Evolutionary conservation across 225 moss, liverwort and hornwort genomes (phyloP).

Genomic region (Marchantia paleacea): DNA sequence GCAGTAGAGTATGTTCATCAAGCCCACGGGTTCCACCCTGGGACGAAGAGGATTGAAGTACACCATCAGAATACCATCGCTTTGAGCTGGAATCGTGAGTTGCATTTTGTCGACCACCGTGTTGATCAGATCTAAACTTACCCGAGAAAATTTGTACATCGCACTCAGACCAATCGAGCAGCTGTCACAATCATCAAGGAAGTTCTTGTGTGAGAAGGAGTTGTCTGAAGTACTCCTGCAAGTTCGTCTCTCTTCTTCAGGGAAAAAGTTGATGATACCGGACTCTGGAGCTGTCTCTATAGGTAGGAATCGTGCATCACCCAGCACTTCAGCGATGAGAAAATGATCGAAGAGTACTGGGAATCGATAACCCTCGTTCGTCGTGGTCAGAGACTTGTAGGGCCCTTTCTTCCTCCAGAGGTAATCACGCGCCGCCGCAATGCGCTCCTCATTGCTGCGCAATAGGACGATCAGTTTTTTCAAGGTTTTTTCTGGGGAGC

Average conservation of each 20-base stretch:
- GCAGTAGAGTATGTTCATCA: slow-evolving; percentile 10
- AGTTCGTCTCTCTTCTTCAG: background rate
- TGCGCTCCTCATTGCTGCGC: slow-evolving; percentile 23
- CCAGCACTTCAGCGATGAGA: slow-evolving; percentile 23
- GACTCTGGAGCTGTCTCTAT: slow-evolving; percentile 1
- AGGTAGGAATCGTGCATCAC: slow-evolving; percentile 15
- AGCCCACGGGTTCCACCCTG: slow-evolving; percentile 10
- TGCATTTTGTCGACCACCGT: slow-evolving; percentile 15
- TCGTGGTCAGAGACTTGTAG: slow-evolving; percentile 19
- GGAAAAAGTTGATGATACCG: slow-evolving; percentile 26
- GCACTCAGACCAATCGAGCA: background rate
- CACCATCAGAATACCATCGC: slow-evolving; percentile 1
- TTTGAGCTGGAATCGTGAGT: background rate
- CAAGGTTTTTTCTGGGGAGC: background rate
- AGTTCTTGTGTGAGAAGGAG: slow-evolving; percentile 7
- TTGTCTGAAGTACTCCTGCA: background rate
- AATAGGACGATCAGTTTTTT: slow-evolving; percentile 23
- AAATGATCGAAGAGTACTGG: slow-evolving; percentile 32
- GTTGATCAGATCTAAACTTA: background rate
- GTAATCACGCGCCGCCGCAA: slow-evolving; percentile 18
- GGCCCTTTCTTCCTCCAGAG: slow-evolving; percentile 11
- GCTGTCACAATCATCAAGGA: slow-evolving; percentile 22
- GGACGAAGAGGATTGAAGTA: slow-evolving; percentile 16
- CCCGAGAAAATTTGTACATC: slow-evolving; percentile 18
- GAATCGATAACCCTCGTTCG: slow-evolving; percentile 21